Percentiles rank a stretch among this genome's conserved stretches.
Conservation (phyloP, 371 early-diverging fungal genomes). For the Rhizomucor miehei region DNA sequence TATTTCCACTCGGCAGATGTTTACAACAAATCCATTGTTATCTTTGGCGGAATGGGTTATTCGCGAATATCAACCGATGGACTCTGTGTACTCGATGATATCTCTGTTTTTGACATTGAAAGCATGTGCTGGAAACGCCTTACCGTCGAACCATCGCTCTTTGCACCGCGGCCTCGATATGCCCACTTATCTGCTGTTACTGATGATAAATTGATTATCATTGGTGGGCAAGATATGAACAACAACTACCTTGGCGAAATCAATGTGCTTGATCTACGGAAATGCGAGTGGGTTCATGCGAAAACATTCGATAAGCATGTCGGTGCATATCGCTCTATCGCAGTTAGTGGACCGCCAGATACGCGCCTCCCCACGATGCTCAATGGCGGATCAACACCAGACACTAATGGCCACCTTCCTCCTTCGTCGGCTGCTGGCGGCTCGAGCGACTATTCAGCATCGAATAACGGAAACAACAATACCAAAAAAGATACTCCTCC, state of each 20-base stretch:
- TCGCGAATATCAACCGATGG: constrained; percentile 34
- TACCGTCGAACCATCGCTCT: constrained; percentile 43
- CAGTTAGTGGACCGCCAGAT: constrained; percentile 44
- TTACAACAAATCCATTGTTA: constrained; percentile 45
- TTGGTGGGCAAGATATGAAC: constrained; percentile 83
- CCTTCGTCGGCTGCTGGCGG: constrained; percentile 4
- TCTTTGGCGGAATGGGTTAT: constrained; percentile 65
- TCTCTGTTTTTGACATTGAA: constrained; percentile 66
- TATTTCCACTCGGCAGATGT: constrained; percentile 78
- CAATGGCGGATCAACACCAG: constrained; percentile 1
- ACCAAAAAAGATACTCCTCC: constrained; percentile 23
- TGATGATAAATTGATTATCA: constrained; percentile 58
- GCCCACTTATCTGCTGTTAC: constrained; percentile 72
- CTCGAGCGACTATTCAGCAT: constrained; percentile 3
- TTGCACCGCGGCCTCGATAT: constrained; percentile 73
- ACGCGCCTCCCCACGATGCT: constrained; percentile 18
- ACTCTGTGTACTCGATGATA: constrained; percentile 67
- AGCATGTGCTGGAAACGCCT: constrained; percentile 61
- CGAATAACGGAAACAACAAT: constrained; percentile 10
- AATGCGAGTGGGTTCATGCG: constrained; percentile 66
- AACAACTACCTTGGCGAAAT: constrained; percentile 78
- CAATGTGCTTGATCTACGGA: constrained; percentile 69
- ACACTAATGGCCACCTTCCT: neutral
- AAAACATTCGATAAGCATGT: constrained; percentile 70
- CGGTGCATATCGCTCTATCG: constrained; percentile 77